Evolutionary conservation across 75 land plant species (phyloP).

Genomic region (Adiantum capillusveneris): DNA sequence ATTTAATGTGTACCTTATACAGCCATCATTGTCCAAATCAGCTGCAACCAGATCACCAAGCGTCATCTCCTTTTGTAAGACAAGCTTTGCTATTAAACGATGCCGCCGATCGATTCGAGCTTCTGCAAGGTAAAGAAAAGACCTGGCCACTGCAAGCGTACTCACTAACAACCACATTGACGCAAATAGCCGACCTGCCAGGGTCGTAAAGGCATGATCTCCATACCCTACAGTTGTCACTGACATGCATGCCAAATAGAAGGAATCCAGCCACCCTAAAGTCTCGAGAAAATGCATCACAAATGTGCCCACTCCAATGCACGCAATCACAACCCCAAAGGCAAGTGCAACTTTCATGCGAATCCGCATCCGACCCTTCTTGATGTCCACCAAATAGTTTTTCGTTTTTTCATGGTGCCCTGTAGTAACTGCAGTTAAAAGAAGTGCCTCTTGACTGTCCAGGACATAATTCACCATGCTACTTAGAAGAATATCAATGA

Average conservation of each 20-base stretch:
- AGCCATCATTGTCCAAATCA: slow-evolving; percentile 63
- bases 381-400: slow-evolving; percentile 51
- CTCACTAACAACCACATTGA: slow-evolving; percentile 59
- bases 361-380: slow-evolving; percentile 68
- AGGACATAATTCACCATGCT: slow-evolving; percentile 47
- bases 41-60: slow-evolving; percentile 59
- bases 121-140: slow-evolving; percentile 68
- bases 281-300: slow-evolving; percentile 36
- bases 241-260: slow-evolving; percentile 61
- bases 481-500: slow-evolving; percentile 56
- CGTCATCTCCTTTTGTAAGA: slow-evolving; percentile 56
- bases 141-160: slow-evolving; percentile 64
- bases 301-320: slow-evolving; percentile 48
- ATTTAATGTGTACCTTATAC: slow-evolving; percentile 61
- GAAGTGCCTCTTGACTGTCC: slow-evolving; percentile 53
- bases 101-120: slow-evolving; percentile 59
- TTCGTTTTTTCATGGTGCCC: slow-evolving; percentile 27
- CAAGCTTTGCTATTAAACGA: slow-evolving; percentile 47
- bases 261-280: slow-evolving; percentile 47
- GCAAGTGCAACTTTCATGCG: slow-evolving; percentile 65
- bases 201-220: slow-evolving; percentile 55
- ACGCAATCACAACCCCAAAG: slow-evolving; percentile 34
- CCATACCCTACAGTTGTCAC: slow-evolving; percentile 84
- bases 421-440: slow-evolving; percentile 36
- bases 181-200: slow-evolving; percentile 53